Base-by-base conservation (phyloP, 495 filamentous ascomycete species). In the Aspergillus olivimuriae region DNA sequence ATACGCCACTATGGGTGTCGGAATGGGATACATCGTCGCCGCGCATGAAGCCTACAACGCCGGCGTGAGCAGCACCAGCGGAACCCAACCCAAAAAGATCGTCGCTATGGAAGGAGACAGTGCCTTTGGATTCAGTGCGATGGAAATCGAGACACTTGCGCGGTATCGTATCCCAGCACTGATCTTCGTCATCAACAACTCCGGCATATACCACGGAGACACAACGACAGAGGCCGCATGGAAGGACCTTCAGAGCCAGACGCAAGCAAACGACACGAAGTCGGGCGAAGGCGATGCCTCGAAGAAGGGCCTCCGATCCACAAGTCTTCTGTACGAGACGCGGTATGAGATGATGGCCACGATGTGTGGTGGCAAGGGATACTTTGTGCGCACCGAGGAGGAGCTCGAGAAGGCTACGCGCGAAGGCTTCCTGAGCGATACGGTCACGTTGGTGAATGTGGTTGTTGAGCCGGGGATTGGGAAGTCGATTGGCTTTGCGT, bases 1-100 rank as follows among this genome's bases (percentile, higher is more conserved):
- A 0, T 73, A 82, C 47, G 80, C 81, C 0, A 83, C 80, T 1
- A 84, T 84, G 81, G 81, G 81, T n/a, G 73, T 82, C 0, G 80
- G 81, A 0, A 62, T 83, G 28, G 80, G 78, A 4, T 83, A 83
- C 44, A 75, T 78, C 7, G 75, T 83, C 32, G 80, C 80, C 1
- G 79, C 81, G 1, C 69, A 78, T 39, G 72, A 68, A 24, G 80
- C 81, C 1, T 82, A 79, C 56, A 82, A 82, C 52, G 55, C 60
- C n/a, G n/a, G n/a, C n/a, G n/a, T n/a, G 1, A 52, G 64, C 6
- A 47, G 53, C 3, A 52, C 44, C 3, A 7, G 41, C 4, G 12
- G 17, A 14, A 14, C 42, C 11, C 46, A 49, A 32, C 50, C 58
- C 12, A 84, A 83, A 60, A 79, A 82, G 26, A 63, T 83, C 14